Evolutionary conservation across 2,329 filamentous ascomycete genomes (phyloP).

Genomic region (Lecanosticta acicola): DNA sequence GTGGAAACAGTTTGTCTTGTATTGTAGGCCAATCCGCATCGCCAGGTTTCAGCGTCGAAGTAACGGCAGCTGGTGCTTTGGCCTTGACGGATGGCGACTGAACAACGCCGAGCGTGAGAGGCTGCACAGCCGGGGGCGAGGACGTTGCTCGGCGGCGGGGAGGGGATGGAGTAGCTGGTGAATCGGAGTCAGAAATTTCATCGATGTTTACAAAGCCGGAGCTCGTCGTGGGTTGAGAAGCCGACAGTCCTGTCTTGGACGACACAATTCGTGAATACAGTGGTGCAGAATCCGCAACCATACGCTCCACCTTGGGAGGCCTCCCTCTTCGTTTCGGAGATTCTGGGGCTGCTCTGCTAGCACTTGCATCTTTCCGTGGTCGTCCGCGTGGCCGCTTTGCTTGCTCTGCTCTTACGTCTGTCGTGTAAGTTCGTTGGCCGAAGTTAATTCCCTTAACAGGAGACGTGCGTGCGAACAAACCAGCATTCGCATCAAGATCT

Average conservation of each 20-base stretch:
- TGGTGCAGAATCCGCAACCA: neutral
- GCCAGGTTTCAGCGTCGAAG: slow-evolving; percentile 19
- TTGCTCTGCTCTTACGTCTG: neutral
- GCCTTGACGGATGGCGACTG: slow-evolving; percentile 10
- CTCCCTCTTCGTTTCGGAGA: slow-evolving; percentile 14
- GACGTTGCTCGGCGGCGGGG: slow-evolving; percentile 26
- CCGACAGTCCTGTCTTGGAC: slow-evolving; percentile 3
- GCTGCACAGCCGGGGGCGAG: slow-evolving; percentile 17
- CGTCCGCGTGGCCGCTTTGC: slow-evolving; percentile 19
- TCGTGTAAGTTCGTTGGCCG: slow-evolving; percentile 3
- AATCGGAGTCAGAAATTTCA: slow-evolving; percentile 32
- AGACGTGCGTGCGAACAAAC: slow-evolving; percentile 8
- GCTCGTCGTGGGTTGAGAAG: slow-evolving; percentile 16
- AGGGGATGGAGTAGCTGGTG: slow-evolving; percentile 28
- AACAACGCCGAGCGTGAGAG: slow-evolving; percentile 18
- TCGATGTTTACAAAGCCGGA: slow-evolving; percentile 26
- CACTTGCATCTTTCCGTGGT: slow-evolving; percentile 18
- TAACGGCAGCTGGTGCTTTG: slow-evolving; percentile 1
- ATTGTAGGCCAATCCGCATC: slow-evolving; percentile 31
- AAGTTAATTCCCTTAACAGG: slow-evolving; percentile 5
- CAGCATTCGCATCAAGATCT: slow-evolving; percentile 24
- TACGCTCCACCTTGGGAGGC: slow-evolving; percentile 8
- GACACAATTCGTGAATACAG: neutral
- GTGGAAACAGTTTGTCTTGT: slow-evolving; percentile 38
- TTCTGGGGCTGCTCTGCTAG: neutral